These are phyloP conservation scores for Mallotus nudiflorus DNA, from an alignment of 345 rosid genomes.

Conservation along the genomic window DNA sequence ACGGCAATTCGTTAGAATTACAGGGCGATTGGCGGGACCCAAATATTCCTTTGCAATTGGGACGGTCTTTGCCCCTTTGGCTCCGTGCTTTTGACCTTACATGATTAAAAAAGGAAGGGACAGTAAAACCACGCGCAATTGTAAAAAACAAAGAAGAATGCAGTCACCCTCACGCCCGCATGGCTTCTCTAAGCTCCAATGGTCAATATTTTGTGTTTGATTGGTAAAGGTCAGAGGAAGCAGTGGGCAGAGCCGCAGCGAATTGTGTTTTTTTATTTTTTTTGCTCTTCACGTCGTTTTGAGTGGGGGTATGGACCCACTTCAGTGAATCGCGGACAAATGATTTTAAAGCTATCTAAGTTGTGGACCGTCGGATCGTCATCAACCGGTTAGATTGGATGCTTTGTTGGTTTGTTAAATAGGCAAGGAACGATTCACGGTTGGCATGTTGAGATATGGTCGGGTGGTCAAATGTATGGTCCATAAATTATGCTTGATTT, in stretches of 20 bases:
- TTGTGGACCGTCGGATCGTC: conserved; percentile 6
- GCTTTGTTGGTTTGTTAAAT: too few relatives aligned
- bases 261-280: too few relatives aligned
- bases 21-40: conserved; percentile 7
- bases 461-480: neutral
- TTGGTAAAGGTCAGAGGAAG: neutral
- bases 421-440: neutral
- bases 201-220: neutral
- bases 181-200: neutral
- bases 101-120: neutral
- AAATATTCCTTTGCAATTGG: neutral
- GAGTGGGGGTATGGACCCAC: conserved; percentile 2
- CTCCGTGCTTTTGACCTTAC: neutral
- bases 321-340: conserved; percentile 4
- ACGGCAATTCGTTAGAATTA: neutral
- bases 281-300: conserved; percentile 15
- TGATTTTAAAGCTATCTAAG: neutral
- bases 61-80: neutral
- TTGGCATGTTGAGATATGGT: conserved; percentile 1
- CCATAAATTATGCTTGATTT: conserved; percentile 14
- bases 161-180: neutral
- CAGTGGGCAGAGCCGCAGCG: neutral
- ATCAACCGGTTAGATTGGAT: neutral
- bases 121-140: conserved; percentile 9
- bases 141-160: neutral